Conservation (phyloP, 2,329 filamentous ascomycete genomes). For the Talaromyces piceae region DNA sequence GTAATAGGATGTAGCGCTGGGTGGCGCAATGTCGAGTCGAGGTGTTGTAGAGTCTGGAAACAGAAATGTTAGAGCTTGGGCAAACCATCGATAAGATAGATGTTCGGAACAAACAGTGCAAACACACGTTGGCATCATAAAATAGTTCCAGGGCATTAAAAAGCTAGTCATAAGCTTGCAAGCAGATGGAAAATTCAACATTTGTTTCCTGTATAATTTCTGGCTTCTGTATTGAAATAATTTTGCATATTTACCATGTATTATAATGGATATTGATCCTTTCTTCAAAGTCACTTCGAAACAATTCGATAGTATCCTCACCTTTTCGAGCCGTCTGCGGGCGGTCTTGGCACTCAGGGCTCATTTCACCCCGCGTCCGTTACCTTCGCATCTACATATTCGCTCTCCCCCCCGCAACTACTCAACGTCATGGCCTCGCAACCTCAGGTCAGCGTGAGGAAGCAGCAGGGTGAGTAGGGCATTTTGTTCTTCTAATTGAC, state of each 20-base stretch:
- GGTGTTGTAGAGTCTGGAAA: too few relatives aligned
- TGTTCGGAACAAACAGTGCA: conserved; percentile 14
- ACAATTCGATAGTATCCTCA: neutral
- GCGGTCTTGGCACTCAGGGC: neutral
- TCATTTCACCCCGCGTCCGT: neutral
- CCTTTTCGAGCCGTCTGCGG: too few relatives aligned
- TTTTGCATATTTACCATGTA: neutral
- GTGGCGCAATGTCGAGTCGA: neutral
- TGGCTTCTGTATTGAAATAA: too few relatives aligned
- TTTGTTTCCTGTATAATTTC: too few relatives aligned
- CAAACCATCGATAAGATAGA: conserved; percentile 11
- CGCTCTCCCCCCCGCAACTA: neutral
- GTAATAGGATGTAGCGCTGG: neutral
- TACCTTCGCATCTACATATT: neutral
- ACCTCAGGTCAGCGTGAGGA: conserved; percentile 34
- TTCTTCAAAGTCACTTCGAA: neutral
- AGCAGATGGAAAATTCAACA: too few relatives aligned
- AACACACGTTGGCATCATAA: too few relatives aligned
- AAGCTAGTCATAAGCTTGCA: too few relatives aligned
- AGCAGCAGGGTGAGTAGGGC: conserved; percentile 38
- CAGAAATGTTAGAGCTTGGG: neutral
- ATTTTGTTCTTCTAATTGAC: neutral
- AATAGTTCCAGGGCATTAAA: too few relatives aligned
- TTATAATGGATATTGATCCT: neutral
- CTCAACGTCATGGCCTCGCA: conserved; percentile 31